Evolutionary conservation across 2,329 filamentous ascomycete genomes (phyloP).

Genomic region (Botryosphaeria dothidea): DNA sequence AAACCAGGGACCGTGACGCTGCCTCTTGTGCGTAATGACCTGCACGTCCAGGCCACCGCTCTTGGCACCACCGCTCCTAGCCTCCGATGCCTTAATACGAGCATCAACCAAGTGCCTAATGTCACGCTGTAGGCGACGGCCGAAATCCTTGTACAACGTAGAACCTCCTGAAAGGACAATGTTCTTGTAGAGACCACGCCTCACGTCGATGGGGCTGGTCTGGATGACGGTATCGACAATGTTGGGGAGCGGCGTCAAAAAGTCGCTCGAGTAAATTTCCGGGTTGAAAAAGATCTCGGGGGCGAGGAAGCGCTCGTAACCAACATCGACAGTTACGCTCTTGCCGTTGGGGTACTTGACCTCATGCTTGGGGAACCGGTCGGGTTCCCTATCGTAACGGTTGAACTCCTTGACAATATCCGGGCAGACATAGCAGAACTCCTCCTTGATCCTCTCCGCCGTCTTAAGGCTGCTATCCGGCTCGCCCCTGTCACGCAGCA

Average conservation of each 20-base stretch:
- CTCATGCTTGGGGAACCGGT: slow-evolving; percentile 86
- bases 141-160: slow-evolving; percentile 98
- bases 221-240: slow-evolving; percentile 98
- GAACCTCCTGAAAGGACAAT: slow-evolving; percentile 97
- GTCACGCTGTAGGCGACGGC: slow-evolving; percentile 90
- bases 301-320: slow-evolving; percentile 96
- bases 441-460: slow-evolving; percentile 96
- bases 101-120: slow-evolving; percentile 95
- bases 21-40: slow-evolving; percentile 95
- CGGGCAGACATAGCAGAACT: slow-evolving; percentile 97
- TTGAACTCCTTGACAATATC: slow-evolving; percentile 99
- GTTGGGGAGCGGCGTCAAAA: slow-evolving; percentile 88
- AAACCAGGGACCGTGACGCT: slow-evolving; percentile 98
- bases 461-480: slow-evolving; percentile 96
- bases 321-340: slow-evolving; percentile 83
- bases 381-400: slow-evolving; percentile 86
- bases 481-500: slow-evolving; percentile 94
- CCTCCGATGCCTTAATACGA: slow-evolving; percentile 88
- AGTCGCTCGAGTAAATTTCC: slow-evolving; percentile 98
- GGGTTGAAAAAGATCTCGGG: slow-evolving; percentile 99
- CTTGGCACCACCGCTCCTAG: slow-evolving; percentile 85
- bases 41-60: slow-evolving; percentile 95
- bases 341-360: slow-evolving; percentile 85
- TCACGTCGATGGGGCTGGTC: slow-evolving; percentile 94
- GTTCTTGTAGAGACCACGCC: slow-evolving; percentile 98